Percentiles rank a stretch among this genome's conserved stretches.
These are phyloP conservation scores for Mycena sanguinolenta DNA, from an alignment of 768 basidiomycete species.

Conservation along the genomic window DNA sequence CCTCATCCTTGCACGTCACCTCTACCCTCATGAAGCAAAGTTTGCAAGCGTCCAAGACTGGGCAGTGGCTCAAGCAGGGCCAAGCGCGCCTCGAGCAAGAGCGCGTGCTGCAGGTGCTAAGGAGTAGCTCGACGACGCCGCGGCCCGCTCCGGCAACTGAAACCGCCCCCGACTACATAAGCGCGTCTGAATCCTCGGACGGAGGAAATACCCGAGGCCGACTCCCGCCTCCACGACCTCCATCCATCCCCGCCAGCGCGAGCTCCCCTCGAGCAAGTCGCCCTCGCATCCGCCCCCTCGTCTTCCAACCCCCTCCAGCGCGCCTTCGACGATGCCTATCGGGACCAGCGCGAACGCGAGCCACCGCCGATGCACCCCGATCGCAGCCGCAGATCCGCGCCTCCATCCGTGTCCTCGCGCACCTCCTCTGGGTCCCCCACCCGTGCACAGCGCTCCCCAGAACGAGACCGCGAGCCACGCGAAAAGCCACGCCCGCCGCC, in stretches of 20 bases:
- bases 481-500: conserved; percentile 34
- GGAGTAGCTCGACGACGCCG: conserved; percentile 61
- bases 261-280: conserved; percentile 64
- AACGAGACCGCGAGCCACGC: conserved; percentile 13
- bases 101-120: conserved; percentile 78
- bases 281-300: conserved; percentile 46
- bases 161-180: conserved; percentile 21
- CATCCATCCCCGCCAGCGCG: conserved; percentile 55
- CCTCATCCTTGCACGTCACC: conserved; percentile 60
- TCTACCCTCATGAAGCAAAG: conserved; percentile 81
- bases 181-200: conserved; percentile 37
- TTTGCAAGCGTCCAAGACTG: conserved; percentile 79
- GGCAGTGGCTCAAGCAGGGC: conserved; percentile 76
- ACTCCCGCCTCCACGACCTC: conserved; percentile 31
- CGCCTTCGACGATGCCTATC: conserved; percentile 31
- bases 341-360: conserved; percentile 35
- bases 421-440: conserved; percentile 24
- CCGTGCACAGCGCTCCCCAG: conserved; percentile 22
- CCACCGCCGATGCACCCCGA: conserved; percentile 70
- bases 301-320: conserved; percentile 14
- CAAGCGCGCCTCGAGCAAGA: conserved; percentile 79
- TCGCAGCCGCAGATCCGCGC: conserved; percentile 59
- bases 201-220: background rate
- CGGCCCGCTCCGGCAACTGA: conserved; percentile 9
- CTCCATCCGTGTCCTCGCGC: conserved; percentile 28